Conservation (phyloP, 768 basidiomycete genomes). For the Pholiota conissans region DNA sequence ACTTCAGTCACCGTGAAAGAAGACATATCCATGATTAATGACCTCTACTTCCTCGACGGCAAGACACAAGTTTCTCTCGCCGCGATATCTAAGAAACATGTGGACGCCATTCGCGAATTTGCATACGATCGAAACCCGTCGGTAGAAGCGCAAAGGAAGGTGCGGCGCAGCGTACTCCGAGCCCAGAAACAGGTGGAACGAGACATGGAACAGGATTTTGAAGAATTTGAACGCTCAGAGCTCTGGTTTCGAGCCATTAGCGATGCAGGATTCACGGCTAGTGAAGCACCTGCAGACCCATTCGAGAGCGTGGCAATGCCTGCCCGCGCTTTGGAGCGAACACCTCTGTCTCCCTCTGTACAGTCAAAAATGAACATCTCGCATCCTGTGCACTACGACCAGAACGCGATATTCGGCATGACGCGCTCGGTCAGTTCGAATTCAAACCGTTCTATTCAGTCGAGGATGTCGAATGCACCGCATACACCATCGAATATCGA, state of each 20-base stretch:
- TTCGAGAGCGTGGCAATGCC: slow-evolving; percentile 17
- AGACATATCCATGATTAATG: slow-evolving; percentile 87
- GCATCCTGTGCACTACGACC: slow-evolving; percentile 32
- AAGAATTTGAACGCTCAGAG: slow-evolving; percentile 84
- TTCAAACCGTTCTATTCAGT: slow-evolving; percentile 36
- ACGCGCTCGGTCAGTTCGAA: slow-evolving; percentile 40
- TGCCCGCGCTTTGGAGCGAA: slow-evolving; percentile 9
- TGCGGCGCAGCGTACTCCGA: slow-evolving; percentile 77
- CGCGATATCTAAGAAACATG: slow-evolving; percentile 67
- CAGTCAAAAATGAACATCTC: slow-evolving; percentile 15
- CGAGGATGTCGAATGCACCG: slow-evolving; percentile 19
- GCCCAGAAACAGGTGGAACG: slow-evolving; percentile 85
- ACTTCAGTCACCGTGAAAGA: slow-evolving; percentile 69
- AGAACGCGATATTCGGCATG: slow-evolving; percentile 35
- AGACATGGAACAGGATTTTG: slow-evolving; percentile 91
- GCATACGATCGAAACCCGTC: slow-evolving; percentile 50
- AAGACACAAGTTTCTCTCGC: slow-evolving; percentile 59
- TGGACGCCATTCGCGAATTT: slow-evolving; percentile 69
- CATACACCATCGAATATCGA: slow-evolving; percentile 62
- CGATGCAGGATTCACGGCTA: slow-evolving; percentile 51
- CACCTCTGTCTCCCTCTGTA: slow-evolving; percentile 12
- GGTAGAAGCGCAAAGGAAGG: slow-evolving; percentile 46
- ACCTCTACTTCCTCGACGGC: slow-evolving; percentile 76
- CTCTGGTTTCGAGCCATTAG: slow-evolving; percentile 89
- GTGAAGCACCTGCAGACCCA: slow-evolving; percentile 21